Conservation (phyloP, 1,139 yeast species). For the Taphrina wiesneri region DNA sequence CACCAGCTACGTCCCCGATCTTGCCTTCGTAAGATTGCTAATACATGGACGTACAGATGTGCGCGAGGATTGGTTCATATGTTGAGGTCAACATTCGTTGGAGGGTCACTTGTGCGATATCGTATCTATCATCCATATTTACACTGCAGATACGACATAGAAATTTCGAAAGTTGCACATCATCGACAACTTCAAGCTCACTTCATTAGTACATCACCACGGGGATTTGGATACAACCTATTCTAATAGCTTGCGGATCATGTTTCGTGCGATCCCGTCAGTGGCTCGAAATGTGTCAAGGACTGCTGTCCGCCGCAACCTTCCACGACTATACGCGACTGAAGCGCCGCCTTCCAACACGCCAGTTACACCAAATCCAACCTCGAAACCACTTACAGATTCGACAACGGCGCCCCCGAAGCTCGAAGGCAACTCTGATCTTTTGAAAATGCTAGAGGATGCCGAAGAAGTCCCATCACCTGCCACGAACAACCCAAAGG, state of each 20-base stretch:
- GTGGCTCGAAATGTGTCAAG: background rate
- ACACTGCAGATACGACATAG: background rate
- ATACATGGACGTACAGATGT: no score
- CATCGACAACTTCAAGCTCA: background rate
- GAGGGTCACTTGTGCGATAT: background rate
- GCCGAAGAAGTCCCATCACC: slow-evolving; percentile 24
- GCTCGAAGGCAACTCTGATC: slow-evolving; percentile 24
- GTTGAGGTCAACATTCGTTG: no score
- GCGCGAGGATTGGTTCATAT: no score
- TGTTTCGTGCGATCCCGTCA: background rate
- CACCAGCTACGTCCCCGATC: no score
- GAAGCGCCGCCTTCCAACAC: slow-evolving; percentile 15
- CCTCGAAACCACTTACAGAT: slow-evolving; percentile 4
- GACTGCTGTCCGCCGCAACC: background rate
- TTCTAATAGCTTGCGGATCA: background rate
- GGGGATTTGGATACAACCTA: background rate
- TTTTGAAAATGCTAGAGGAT: slow-evolving; percentile 22
- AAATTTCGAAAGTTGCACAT: background rate
- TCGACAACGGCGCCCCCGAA: slow-evolving; percentile 14
- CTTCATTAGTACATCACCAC: background rate
- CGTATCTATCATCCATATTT: background rate
- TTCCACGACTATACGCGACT: slow-evolving; percentile 11
- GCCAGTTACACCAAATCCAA: slow-evolving; percentile 5
- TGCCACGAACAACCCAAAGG: slow-evolving; percentile 18
- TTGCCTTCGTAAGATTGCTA: no score